These are phyloP conservation scores for Babesia sp. DNA, from an alignment of 169 alveolate species.

Conservation along the genomic window DNA sequence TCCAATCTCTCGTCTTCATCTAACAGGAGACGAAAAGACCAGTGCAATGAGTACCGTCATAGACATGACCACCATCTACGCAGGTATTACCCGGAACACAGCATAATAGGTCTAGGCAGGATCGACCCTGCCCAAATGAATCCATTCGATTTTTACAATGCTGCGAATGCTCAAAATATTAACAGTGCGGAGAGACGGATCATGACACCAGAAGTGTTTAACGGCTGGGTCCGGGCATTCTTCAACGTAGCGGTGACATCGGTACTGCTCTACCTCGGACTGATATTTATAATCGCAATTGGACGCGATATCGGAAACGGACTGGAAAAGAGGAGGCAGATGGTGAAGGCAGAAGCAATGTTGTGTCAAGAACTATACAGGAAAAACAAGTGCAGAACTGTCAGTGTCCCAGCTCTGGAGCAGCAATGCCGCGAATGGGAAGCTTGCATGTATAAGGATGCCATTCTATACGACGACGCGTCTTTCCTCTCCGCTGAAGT, in stretches of 20 bases:
- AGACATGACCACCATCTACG: not conserved
- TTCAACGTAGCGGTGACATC: constrained; percentile 48
- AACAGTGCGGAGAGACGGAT: not conserved
- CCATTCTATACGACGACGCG: constrained; percentile 46
- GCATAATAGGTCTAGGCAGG: constrained; percentile 8
- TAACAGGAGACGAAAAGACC: constrained; percentile 6
- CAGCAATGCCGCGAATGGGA: constrained; percentile 68
- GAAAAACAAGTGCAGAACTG: constrained; percentile 56
- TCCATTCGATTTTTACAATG: not conserved
- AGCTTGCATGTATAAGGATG: constrained; percentile 66
- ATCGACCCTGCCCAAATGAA: constrained; percentile 31
- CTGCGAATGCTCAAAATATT: not conserved
- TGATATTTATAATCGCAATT: constrained; percentile 37
- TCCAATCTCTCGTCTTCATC: constrained; percentile 12
- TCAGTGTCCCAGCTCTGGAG: constrained; percentile 58
- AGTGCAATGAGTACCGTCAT: not conserved
- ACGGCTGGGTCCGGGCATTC: constrained; percentile 58
- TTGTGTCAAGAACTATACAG: constrained; percentile 47
- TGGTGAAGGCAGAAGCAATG: constrained; percentile 44
- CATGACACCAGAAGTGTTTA: constrained; percentile 47
- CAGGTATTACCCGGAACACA: not conserved
- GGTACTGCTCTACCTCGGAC: constrained; percentile 31
- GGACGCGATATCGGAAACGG: constrained; percentile 49
- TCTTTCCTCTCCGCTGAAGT: constrained; percentile 57
- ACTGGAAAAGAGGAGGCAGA: constrained; percentile 35